Conservation (phyloP, 2,329 filamentous ascomycete species). For the Diaporthe eres region DNA sequence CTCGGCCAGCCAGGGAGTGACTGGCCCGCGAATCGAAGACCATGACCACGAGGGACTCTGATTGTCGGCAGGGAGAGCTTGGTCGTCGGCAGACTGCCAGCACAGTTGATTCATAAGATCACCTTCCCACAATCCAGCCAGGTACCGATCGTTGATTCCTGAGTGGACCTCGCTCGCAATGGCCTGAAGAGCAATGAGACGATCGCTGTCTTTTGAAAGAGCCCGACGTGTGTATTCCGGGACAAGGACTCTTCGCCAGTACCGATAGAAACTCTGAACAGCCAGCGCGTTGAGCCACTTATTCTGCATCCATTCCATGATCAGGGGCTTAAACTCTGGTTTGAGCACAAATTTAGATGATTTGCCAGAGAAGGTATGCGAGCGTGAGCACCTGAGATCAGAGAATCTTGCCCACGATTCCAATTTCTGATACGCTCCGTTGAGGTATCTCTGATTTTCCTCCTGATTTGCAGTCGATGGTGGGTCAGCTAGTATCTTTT, state of each 20-base stretch:
- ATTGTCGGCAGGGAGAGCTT: background rate
- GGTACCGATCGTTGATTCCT: background rate
- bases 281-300: background rate
- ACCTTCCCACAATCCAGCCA: background rate
- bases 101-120: background rate
- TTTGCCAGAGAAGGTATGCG: no score
- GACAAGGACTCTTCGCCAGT: background rate
- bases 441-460: no score
- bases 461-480: no score
- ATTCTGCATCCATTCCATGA: no score
- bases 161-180: background rate
- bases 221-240: background rate
- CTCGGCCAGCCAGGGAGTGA: background rate
- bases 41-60: constrained; percentile 3
- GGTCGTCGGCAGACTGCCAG: background rate
- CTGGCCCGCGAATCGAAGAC: background rate
- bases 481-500: no score
- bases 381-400: no score
- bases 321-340: no score
- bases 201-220: background rate
- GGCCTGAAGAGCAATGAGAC: background rate
- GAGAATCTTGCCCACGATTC: no score
- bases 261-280: background rate
- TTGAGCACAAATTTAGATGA: no score
- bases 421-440: no score